Evolutionary conservation across 768 basidiomycete genomes (phyloP), one percentile per base, ranked within the genome.

Genomic region (Lentinula lateritia): DNA sequence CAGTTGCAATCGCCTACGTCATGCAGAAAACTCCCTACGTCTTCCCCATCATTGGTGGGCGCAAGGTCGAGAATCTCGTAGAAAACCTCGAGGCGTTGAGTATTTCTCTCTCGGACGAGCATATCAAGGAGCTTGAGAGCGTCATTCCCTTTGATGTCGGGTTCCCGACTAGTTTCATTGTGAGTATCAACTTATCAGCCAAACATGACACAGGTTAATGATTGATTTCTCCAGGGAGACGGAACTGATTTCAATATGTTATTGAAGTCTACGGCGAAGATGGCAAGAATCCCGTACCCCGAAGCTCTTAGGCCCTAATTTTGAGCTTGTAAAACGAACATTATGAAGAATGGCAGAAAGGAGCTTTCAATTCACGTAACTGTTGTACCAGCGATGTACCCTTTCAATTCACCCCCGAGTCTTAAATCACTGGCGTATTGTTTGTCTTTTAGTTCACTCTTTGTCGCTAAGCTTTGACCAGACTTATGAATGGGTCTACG

Each of bases 21-120:
- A 72, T 81, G 70, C 76, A 77, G 50, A 82, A 80, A 66, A 68
- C 78, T n/a, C 74, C 75, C 0, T 78, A 75, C 46, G 77, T 79
- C 7, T 80, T 81, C 64, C 77, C 77, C 0, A 69, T 79, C 52
- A 66, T 79, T 32, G 78, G 77, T 6, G 75, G 76, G 4, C 72
- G 78, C 66, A 82, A 80, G 61, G 66, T 78, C 41, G 75, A 80
- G 67, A 76, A 80, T 16, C 62, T 82, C 23, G 50, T 68, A 32
- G 74, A 72, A 35, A 82, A 80, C 61, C 62, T 82, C 32, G 72
- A 79, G 61, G 79, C 78, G 12, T 66, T 81, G n/a, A 70, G 73
- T 42, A 73, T 81, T 48, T 63, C 64, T 6, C 76, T 80, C 36
- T 69, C 74, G 0, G 64, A 66, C 0, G 75, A 76, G 45, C 79